Evolutionary conservation across 2,329 filamentous ascomycete genomes (phyloP), one percentile per base, ranked within the genome.

Genomic region (Exophiala lecanii-corni): DNA sequence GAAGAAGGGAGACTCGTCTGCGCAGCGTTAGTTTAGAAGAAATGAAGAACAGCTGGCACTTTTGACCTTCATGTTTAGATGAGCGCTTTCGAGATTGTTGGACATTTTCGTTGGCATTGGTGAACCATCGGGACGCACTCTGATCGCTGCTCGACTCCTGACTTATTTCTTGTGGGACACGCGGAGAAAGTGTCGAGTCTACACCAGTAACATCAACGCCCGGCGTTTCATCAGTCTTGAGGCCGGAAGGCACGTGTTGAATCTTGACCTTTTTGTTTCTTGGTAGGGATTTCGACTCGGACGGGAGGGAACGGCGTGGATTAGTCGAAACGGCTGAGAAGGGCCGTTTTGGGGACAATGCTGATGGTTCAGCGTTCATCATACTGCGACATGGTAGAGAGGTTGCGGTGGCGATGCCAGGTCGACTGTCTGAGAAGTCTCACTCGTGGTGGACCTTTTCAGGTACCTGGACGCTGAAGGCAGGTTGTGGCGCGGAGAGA

Each of bases 1-100:
- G 40, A 59, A 64, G 51, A 64, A 66, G 34, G 63, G 63, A 34
- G 60, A 56, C 44, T 64, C 63, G 50, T 62, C 63, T 65, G 51
- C 9, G 23, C 18, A 25, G 21, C 17, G 25, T 45, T 31, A 49
- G 43, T 15, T 19, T 16, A 40, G 18, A 28, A 46, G 17, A 19
- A 5, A n/a, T n/a, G 17, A 19, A 19, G 30, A 33, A 26, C 23
- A 26, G 6, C 12, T 6, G 23, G 23, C 6, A 26, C 12, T 12
- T 6, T 12, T 26, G 6, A 26, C 23, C 37, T 44, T 47, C 49
- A 20, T 32, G 36, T 18, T 28, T 20, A 5, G 10, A 36, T 23
- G 15, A 21, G 13, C 45, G 47, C 23, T 43, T 37, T 5, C 33
- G 31, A 9, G 33, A 33, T 15, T 36, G 25, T 13, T 35, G 26